phyloP scores from a whole-genome alignment of 2,329 filamentous ascomycete species.

The Sarocladium oryzae region DNA sequence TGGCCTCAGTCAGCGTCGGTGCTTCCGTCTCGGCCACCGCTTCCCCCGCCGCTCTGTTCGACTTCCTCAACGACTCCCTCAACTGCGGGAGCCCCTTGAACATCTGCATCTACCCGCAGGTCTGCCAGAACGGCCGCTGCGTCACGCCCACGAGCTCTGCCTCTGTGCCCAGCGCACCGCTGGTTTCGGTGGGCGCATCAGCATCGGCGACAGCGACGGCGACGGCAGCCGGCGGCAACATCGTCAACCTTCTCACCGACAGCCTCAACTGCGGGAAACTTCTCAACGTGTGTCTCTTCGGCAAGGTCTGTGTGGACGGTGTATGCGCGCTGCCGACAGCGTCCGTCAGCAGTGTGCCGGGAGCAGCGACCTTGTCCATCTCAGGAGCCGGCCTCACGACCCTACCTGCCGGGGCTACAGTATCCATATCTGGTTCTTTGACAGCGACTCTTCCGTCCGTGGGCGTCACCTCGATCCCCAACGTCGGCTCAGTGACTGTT shows the following conservation, averaged over 20 bases:
- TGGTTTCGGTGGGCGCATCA: not conserved
- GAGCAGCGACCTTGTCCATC: not conserved
- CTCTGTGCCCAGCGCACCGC: not conserved
- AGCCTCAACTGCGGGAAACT: conserved; percentile 1
- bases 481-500: not conserved
- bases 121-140: not conserved
- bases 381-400: not conserved
- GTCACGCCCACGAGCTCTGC: not conserved
- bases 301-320: not conserved
- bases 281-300: conserved; percentile 4
- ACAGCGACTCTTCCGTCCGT: not conserved
- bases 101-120: conserved; percentile 7
- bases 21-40: not conserved
- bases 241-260: not conserved
- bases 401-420: not conserved
- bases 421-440: not conserved
- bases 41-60: not conserved
- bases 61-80: conserved; percentile 2
- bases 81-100: conserved; percentile 7
- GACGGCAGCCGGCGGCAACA: conserved; percentile 1
- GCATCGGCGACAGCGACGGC: not conserved
- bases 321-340: not conserved
- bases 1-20: not conserved
- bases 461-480: not conserved
- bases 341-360: not conserved